Percentiles rank a stretch among this genome's conserved stretches.
phyloP scores from a whole-genome alignment of 2,329 filamentous ascomycete genomes.

The Phoma sp. region DNA sequence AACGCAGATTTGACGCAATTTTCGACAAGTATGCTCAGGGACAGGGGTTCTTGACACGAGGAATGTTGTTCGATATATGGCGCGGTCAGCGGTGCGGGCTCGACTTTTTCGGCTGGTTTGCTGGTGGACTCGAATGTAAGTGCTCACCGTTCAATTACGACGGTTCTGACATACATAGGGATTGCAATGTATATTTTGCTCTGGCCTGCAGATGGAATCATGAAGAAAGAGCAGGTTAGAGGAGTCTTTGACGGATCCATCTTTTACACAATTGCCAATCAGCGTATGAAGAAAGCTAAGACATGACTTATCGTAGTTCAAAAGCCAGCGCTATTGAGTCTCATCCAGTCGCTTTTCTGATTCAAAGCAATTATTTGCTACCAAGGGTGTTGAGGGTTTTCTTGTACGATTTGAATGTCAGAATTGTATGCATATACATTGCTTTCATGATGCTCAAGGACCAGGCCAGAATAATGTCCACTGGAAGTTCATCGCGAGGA shows the following conservation, averaged over 20 bases:
- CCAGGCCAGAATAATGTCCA: no score
- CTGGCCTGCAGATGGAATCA: constrained; percentile 24
- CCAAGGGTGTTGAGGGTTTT: no score
- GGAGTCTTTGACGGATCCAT: constrained; percentile 24
- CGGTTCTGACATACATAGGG: constrained; percentile 17
- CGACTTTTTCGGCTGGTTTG: constrained; percentile 28
- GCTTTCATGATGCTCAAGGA: no score
- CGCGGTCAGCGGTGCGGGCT: constrained; percentile 22
- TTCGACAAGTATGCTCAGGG: constrained; percentile 25
- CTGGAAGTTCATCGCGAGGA: no score
- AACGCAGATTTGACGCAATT: constrained; percentile 22
- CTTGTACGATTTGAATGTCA: no score
- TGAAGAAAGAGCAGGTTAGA: constrained; percentile 21
- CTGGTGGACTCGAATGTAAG: constrained; percentile 26
- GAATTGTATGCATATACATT: no score
- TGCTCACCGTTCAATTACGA: background rate
- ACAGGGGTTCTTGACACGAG: constrained; percentile 18
- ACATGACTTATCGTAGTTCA: no score
- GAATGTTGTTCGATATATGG: constrained; percentile 20
- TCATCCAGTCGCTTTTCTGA: no score
- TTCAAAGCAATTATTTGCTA: no score
- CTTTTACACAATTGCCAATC: constrained; percentile 34
- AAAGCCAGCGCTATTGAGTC: no score
- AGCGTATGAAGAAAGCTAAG: constrained; percentile 13
- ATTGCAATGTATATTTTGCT: constrained; percentile 27